These are phyloP conservation scores for Mucor plumbeus DNA, from an alignment of 371 early-diverging fungal species.

Conservation along the genomic window DNA sequence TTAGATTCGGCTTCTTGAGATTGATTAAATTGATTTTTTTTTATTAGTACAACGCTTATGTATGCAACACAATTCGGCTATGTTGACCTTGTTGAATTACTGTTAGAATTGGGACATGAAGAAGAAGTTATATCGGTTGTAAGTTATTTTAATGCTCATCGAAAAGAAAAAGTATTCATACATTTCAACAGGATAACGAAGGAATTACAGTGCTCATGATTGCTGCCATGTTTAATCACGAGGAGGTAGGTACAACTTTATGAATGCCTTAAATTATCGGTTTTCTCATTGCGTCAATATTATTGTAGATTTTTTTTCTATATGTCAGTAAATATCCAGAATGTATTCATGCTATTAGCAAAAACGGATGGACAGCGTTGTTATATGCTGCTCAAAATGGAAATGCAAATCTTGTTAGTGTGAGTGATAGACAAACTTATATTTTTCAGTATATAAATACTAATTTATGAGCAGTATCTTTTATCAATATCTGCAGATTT, in stretches of 20 bases:
- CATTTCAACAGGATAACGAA: conserved; percentile 40
- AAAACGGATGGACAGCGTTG: conserved; percentile 51
- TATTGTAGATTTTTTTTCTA: conserved; percentile 45
- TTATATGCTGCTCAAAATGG: conserved; percentile 55
- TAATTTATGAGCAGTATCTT: conserved; percentile 35
- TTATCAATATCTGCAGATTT: conserved; percentile 54
- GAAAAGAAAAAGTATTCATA: background rate
- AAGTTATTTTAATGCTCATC: background rate
- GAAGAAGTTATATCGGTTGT: conserved; percentile 58
- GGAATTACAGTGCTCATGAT: conserved; percentile 58
- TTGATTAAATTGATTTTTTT: background rate
- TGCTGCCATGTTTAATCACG: conserved; percentile 53
- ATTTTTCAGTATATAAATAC: background rate
- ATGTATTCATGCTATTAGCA: conserved; percentile 57
- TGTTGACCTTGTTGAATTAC: conserved; percentile 46
- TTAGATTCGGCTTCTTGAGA: no score
- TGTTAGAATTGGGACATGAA: conserved; percentile 54
- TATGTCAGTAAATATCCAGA: conserved; percentile 54
- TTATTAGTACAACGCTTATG: conserved; percentile 51
- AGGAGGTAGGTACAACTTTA: conserved; percentile 40
- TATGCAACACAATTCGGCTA: conserved; percentile 53
- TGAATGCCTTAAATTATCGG: background rate
- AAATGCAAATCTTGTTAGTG: conserved; percentile 54
- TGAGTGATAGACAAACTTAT: conserved; percentile 18
- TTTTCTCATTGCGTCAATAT: background rate